Base-by-base conservation (phyloP, 768 basidiomycete genomes). In the Filobasidium floriforme region DNA sequence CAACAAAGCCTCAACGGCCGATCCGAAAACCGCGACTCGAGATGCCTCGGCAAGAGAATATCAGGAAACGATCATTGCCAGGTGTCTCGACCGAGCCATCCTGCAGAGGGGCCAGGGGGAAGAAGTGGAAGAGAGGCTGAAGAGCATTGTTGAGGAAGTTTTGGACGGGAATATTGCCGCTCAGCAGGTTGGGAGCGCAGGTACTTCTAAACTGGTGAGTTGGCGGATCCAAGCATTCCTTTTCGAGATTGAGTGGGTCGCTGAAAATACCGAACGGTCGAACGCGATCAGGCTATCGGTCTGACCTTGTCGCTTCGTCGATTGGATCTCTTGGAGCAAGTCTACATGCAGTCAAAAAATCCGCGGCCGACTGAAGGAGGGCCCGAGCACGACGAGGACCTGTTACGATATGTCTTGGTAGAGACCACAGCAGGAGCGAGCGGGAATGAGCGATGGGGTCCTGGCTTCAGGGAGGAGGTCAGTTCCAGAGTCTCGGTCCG, bases 61-160 rank as follows among this genome's bases (percentile, higher is more conserved):
- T 78, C 85, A 91, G 11, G 92, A 97, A 80, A 98, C 94, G 11
- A 86, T 97, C 70, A 85, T 94, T 60, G 91, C 92, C 96, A 75
- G 76, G 92, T 87, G 92, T 61, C 92, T 99, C 73, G 96, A 99
- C 83, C 84, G 87, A 64, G 98, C 96, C 73, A 89, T 97, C 69
- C 80, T 85, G 61, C 80, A 84, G 37, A 86, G 90, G 41, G 76
- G 83, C 0, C 82, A 85, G 65, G 80, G 82, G 11, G 82, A 83
- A 46, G 86, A 86, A 77, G 84, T 92, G 60, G 94, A 97, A 73
- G 80, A 87, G 7, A 85, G 89, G 52, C 81, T 98, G 57, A 87
- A 88, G 77, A 78, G 80, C 43, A 90, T 96, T 66, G 92, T 98
- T 60, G 91, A 97, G 76, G 84, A 85, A 44, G 96, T 98, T 66